Percentiles rank a stretch among this genome's conserved stretches.
These are phyloP conservation scores for Collariella sp. DNA, from an alignment of 495 filamentous ascomycete genomes.

Conservation along the genomic window DNA sequence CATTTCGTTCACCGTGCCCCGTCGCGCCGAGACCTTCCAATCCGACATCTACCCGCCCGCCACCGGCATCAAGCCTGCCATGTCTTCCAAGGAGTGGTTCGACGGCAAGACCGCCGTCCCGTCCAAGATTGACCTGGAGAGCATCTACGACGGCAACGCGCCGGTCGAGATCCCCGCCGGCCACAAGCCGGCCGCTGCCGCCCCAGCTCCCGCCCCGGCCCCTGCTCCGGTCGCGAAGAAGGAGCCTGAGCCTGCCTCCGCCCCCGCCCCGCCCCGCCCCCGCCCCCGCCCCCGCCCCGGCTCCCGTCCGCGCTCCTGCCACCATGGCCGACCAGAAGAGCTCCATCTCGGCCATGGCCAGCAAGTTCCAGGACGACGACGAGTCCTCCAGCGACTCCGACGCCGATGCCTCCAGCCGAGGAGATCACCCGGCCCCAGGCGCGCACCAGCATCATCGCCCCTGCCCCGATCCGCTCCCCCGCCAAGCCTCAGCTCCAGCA, in stretches of 20 bases:
- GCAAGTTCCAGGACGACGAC: slow-evolving; percentile 73
- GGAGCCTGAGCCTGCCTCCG: slow-evolving; percentile 44
- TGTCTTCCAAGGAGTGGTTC: slow-evolving; percentile 76
- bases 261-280: too few relatives aligned
- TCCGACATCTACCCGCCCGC: slow-evolving; percentile 91
- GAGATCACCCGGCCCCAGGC: slow-evolving; percentile 56
- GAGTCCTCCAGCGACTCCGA: slow-evolving; percentile 48
- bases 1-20: slow-evolving; percentile 93
- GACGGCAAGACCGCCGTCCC: slow-evolving; percentile 73
- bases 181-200: slow-evolving; percentile 51
- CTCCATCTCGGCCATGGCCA: slow-evolving; percentile 74
- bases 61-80: slow-evolving; percentile 64
- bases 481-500: slow-evolving; percentile 26
- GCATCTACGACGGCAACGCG: slow-evolving; percentile 74
- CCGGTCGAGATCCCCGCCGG: slow-evolving; percentile 65
- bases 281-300: too few relatives aligned
- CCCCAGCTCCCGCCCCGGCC: slow-evolving; percentile 40
- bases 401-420: slow-evolving; percentile 65
- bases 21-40: slow-evolving; percentile 93
- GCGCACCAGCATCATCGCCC: slow-evolving; percentile 23
- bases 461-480: slow-evolving; percentile 15
- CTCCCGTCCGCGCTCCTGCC: slow-evolving; percentile 49
- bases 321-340: slow-evolving; percentile 74
- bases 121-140: slow-evolving; percentile 86
- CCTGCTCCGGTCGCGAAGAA: slow-evolving; percentile 47